Conservation (phyloP, 139 green algal species). For the Chlamydomonas sp. region DNA sequence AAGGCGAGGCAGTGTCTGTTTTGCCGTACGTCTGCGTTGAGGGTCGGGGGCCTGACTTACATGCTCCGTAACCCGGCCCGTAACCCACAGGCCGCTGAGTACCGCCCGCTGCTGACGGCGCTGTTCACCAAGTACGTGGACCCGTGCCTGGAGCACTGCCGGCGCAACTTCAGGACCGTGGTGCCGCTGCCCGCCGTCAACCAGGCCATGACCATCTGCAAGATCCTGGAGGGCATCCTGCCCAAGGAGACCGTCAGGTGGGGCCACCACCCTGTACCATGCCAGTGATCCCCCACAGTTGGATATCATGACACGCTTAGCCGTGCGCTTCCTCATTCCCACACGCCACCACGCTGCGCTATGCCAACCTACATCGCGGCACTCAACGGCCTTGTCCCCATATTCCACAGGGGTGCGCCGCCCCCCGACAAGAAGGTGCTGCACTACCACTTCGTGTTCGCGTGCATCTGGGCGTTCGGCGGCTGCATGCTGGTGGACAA, state of each 20-base stretch:
- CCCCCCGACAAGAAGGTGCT: slow-evolving; percentile 86
- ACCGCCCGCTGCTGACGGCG: slow-evolving; percentile 80
- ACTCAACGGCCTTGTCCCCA: background rate
- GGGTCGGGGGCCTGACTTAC: too few relatives aligned
- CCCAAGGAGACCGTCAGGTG: slow-evolving; percentile 63
- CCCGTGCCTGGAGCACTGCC: slow-evolving; percentile 83
- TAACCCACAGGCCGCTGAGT: slow-evolving; percentile 63
- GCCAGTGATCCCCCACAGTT: too few relatives aligned
- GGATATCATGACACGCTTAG: too few relatives aligned
- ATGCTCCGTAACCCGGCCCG: too few relatives aligned
- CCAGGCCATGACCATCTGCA: slow-evolving; percentile 90
- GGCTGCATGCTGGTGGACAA: slow-evolving; percentile 88
- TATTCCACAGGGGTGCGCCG: slow-evolving; percentile 54
- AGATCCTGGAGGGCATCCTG: slow-evolving; percentile 93
- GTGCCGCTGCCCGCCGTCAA: slow-evolving; percentile 82
- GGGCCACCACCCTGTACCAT: background rate
- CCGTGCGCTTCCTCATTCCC: too few relatives aligned
- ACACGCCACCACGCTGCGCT: too few relatives aligned
- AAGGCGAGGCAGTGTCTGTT: too few relatives aligned
- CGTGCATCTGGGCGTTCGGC: slow-evolving; percentile 94
- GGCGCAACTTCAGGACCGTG: slow-evolving; percentile 87
- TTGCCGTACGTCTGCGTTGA: too few relatives aligned
- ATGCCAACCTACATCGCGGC: background rate
- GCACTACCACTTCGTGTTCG: slow-evolving; percentile 94
- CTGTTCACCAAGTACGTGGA: slow-evolving; percentile 93